Evolutionary conservation across 805 yeast genomes (phyloP), one percentile per base, ranked within the genome.

Genomic region (Brettanomyces naardenensis): DNA sequence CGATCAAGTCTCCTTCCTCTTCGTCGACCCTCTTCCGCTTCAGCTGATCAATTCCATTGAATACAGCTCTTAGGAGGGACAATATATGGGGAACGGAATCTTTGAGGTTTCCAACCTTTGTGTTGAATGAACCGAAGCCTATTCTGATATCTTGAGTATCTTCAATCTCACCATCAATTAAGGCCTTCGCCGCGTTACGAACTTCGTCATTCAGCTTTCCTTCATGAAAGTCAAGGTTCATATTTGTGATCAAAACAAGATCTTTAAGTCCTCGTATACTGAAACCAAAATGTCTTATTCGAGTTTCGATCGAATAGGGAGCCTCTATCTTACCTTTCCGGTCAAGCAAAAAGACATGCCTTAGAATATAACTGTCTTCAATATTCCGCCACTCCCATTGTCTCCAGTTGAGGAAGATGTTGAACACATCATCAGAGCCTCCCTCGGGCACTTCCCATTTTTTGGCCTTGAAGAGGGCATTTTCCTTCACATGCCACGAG

Each of bases 371-470:
- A 37, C 78, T 70, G 28, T 71, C 62, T n/a, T 70, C 69, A 18
- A 78, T 70, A 48, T 75, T 74, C 23, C 77, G 67, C 31, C 83
- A 80, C 49, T 90, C 98, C 97, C 97, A 89, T 42, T 78, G 76
- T 65, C 97, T 74, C 97, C 97, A 92, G 11, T 69, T 65, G 0
- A 78, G 65, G 49, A 88, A 87, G 1, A 78, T 66, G 3, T 67
- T 61, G 19, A 75, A 56, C 2, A 85, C 83, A 13, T 68, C 68
- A 6, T 64, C 61, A 41, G 67, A 65, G 0, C 88, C 88, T 43
- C 68, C 61, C 0, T 42, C 45, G 0, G 86, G 80, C 0, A 73
- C 65, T 14, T 56, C 54, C 65, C 75, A 69, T 0, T 58, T 43
- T 2, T 54, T 45, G 1, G 47, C 41, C 1, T 53, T 49, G 34